Evolutionary conservation across 495 filamentous ascomycete genomes (phyloP), one percentile per base, ranked within the genome.

Genomic region (Annulohypoxylon bovei): DNA sequence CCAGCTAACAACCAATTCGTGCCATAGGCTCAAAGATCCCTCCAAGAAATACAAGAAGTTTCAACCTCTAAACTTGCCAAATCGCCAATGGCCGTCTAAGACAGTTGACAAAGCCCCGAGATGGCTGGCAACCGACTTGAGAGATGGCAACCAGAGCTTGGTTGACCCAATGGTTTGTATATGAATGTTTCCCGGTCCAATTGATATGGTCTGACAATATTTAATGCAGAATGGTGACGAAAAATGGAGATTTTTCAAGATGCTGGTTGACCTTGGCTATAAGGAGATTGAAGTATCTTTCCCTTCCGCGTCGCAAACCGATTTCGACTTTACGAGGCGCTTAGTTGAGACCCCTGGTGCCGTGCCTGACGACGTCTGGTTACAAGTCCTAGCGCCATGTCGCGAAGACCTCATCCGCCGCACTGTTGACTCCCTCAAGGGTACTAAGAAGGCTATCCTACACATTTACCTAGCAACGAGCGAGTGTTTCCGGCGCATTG

Each of bases 271-370:
- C 68, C 89, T 98, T 52, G 95, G 95, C 67, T 98, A 98, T 85
- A 98, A 98, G 80, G 95, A 99, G 80, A 97, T 99, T 71, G 95
- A 99, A 79, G 90, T 98, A 9, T 97, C 94, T 0, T 98, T 97
- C 81, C 95, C 95, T 33, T 96, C 94, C 4, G 92, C 95, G 18
- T 96, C 93, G 27, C 90, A 97, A 79, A 96, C 90, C 72, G 95
- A 98, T 77, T 98, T 93, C 83, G 93, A 97, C 80, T 98, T 98
- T 79, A 98, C 94, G 28, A 88, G 92, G 54, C 88, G 91, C 65
- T 83, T 98, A 40, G 88, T 99, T 57, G 90, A 95, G 72, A 96
- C 94, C 9, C 92, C 94, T 4, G 94, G 92, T 28, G 86, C 88
- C 4, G 89, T 94, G 8, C 95, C 95, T 33, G 92, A 95, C 71